Evolutionary conservation across 2,329 filamentous ascomycete species (phyloP).

Genomic region (Verticillium nonalfalfae): DNA sequence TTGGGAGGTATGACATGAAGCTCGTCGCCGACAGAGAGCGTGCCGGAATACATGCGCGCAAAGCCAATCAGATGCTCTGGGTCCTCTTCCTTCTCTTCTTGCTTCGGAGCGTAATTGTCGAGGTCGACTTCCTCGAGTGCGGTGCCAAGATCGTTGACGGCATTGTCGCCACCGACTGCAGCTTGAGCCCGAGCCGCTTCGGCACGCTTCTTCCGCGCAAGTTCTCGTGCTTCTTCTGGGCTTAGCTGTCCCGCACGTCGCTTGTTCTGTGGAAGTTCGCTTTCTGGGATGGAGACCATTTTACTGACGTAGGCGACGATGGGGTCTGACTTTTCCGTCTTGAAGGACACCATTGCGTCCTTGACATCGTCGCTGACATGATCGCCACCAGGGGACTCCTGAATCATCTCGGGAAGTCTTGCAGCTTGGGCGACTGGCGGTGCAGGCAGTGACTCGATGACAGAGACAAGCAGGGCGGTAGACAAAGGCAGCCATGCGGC

Average conservation of each 20-base stretch:
- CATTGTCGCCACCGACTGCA: constrained; percentile 36
- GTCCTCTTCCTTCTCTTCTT: constrained; percentile 56
- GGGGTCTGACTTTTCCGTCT: constrained; percentile 62
- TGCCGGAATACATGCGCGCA: constrained; percentile 88
- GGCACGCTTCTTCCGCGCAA: constrained; percentile 82
- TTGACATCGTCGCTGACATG: constrained; percentile 64
- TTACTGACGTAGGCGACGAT: constrained; percentile 96
- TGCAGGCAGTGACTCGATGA: constrained; percentile 86
- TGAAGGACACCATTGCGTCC: constrained; percentile 79
- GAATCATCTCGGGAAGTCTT: constrained; percentile 72
- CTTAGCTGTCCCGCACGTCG: constrained; percentile 65
- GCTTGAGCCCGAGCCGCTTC: constrained; percentile 79
- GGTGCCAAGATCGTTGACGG: constrained; percentile 50
- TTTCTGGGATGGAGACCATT: constrained; percentile 93
- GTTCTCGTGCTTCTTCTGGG: constrained; percentile 82
- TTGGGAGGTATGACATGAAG: constrained; percentile 91
- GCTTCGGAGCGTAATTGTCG: constrained; percentile 39
- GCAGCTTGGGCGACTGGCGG: constrained; percentile 73
- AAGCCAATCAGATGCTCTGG: constrained; percentile 91
- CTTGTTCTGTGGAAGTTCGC: constrained; percentile 84
- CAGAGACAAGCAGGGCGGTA: constrained; percentile 85
- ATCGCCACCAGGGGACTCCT: constrained; percentile 70
- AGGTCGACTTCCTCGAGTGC: constrained; percentile 57
- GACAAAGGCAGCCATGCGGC: constrained; percentile 87
- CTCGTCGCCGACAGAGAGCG: constrained; percentile 79